Base-by-base conservation (phyloP, 2,329 filamentous ascomycete genomes). In the Leptodontidium sp. region DNA sequence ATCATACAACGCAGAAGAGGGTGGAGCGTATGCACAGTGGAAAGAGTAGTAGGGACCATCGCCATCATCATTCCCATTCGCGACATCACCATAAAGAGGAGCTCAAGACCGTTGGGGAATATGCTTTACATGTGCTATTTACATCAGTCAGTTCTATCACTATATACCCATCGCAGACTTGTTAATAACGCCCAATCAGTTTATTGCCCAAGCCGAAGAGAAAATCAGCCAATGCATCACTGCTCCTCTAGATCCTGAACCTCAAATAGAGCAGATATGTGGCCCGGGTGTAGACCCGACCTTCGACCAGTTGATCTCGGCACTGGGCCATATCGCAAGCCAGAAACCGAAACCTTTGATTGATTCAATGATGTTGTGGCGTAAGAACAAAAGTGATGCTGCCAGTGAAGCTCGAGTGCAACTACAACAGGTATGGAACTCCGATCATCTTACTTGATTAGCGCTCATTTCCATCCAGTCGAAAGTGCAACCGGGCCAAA, bases 361-460 rank as follows among this genome's bases (percentile, higher is more conserved):
- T 76, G 96, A 99, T 80, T 94, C 93, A 24, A 94, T 99, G 79
- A 99, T 99, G 93, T 87, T 97, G 40, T 99, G 96, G 96, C 90
- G 96, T 66, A 98, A 98, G 80, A 93, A 89, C 72, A 98, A 98
- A 82, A 97, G 94, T 72, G 95, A 98, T 80, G 90, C 91, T 26
- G 94, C 94, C 35, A 91, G 88, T 74, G 88, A 91, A 71, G 90
- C 91, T 35, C 85, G 89, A 26, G 80, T 73, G 55, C 84, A 88
- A 75, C 80, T 89, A 26, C 87, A 89, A 73, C 86, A 89, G 76
- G 77, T 78, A 74, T 38, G 69, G 14, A 35, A 5, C 24, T 12
- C 21, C 21, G 12, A 8, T 43, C 17, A 12, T 11, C 32, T 32
- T 24, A 53, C 7, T 17, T 40, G 15, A 49, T 11, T 40, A 35